These are phyloP conservation scores for Zhuliangozyma parablackwelliae DNA, from an alignment of 1,139 yeast genomes.

Conservation along the genomic window DNA sequence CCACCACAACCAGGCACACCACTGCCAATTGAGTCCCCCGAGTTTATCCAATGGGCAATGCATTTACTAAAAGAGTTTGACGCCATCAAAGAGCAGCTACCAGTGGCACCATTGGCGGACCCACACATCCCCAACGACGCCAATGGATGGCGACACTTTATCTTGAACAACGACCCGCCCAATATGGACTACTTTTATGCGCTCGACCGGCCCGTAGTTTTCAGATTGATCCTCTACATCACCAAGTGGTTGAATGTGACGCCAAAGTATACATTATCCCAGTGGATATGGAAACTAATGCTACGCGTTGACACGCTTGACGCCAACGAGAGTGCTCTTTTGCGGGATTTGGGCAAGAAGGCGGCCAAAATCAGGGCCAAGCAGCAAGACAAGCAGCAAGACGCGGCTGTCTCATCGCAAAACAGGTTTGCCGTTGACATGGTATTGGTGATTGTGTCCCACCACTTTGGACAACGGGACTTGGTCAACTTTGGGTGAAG, in stretches of 20 bases:
- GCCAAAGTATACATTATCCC: constrained; percentile 24
- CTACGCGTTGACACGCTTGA: constrained; percentile 35
- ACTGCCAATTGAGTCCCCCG: not conserved
- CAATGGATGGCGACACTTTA: constrained; percentile 5
- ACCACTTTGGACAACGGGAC: constrained; percentile 37
- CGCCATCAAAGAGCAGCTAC: constrained; percentile 4
- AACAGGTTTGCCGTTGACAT: constrained; percentile 25
- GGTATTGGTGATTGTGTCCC: constrained; percentile 29
- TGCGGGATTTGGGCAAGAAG: constrained; percentile 38
- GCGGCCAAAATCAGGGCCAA: constrained; percentile 25
- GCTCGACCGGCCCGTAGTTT: constrained; percentile 29
- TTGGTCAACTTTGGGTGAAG: constrained; percentile 8
- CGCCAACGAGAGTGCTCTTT: constrained; percentile 28
- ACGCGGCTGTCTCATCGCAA: constrained; percentile 6
- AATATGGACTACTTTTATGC: constrained; percentile 16
- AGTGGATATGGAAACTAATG: constrained; percentile 37
- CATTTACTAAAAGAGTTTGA: constrained; percentile 3
- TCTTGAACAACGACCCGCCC: constrained; percentile 20
- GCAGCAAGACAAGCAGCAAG: constrained; percentile 10
- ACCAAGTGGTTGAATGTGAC: constrained; percentile 38
- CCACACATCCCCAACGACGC: not conserved
- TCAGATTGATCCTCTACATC: constrained; percentile 31
- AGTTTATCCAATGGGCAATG: constrained; percentile 2
- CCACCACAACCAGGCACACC: no score
- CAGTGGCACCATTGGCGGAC: not conserved